Conservation (phyloP, 108 stramenopile genomes). For the Licmophora abbreviata region DNA sequence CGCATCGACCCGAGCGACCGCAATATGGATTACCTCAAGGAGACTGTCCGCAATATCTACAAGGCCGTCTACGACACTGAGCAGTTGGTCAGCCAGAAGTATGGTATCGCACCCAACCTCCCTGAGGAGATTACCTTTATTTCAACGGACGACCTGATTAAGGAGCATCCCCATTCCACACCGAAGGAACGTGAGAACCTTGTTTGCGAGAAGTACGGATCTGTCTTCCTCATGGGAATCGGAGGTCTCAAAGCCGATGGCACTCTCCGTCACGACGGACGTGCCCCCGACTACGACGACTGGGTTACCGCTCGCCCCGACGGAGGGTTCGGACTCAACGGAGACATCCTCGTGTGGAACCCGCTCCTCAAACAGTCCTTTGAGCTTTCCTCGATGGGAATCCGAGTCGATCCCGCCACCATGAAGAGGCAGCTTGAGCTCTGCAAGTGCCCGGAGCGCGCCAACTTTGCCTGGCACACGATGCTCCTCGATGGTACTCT, state of each 20-base stretch:
- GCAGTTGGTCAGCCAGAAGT: conserved; percentile 12
- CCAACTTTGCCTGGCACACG: conserved; percentile 27
- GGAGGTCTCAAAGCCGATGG: conserved; percentile 26
- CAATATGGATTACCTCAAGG: conserved; percentile 24
- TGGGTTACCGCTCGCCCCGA: conserved; percentile 22
- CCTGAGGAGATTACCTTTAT: conserved; percentile 16
- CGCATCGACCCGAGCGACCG: conserved; percentile 9
- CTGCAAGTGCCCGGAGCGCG: conserved; percentile 14
- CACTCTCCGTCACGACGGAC: conserved; percentile 21
- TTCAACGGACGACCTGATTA: conserved; percentile 16
- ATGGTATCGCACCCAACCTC: conserved; percentile 13
- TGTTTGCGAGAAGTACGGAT: conserved; percentile 20
- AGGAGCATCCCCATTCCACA: conserved; percentile 20
- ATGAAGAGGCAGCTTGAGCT: conserved; percentile 24
- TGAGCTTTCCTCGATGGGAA: conserved; percentile 32
- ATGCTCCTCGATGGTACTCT: conserved; percentile 36
- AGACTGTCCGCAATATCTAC: conserved; percentile 23
- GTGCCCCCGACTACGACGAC: conserved; percentile 32
- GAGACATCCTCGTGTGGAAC: conserved; percentile 31
- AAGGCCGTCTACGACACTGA: conserved; percentile 27
- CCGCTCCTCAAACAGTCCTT: conserved; percentile 21
- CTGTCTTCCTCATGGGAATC: conserved; percentile 33
- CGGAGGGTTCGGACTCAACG: conserved; percentile 25
- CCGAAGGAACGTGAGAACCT: conserved; percentile 33
- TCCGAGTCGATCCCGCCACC: conserved; percentile 22